Conservation (phyloP, 306 rosid species). For the Cucurbita pepo region DNA sequence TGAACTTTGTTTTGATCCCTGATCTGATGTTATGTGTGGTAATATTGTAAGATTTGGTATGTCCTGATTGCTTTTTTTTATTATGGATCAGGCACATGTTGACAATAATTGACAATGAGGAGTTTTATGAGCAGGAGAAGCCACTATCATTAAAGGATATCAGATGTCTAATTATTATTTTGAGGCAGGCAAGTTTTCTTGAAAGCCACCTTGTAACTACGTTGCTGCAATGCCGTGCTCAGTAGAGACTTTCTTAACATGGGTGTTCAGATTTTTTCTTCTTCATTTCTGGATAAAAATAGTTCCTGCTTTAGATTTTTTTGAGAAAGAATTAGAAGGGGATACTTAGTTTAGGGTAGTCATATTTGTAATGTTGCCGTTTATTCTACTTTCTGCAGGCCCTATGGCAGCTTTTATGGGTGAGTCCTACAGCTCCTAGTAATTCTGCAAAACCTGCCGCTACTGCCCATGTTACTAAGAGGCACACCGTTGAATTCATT, state of each 20-base stretch:
- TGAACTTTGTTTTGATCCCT: background rate
- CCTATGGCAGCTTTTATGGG: slow-evolving; percentile 93
- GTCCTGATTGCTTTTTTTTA: slow-evolving; percentile 6
- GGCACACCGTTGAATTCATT: slow-evolving; percentile 47
- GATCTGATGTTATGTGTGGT: background rate
- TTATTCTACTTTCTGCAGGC: slow-evolving; percentile 46
- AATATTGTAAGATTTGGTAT: slow-evolving; percentile 8
- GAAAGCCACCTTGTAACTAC: slow-evolving; percentile 11
- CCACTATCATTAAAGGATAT: slow-evolving; percentile 80
- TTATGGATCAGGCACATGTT: slow-evolving; percentile 77
- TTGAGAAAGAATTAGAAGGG: background rate
- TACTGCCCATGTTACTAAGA: slow-evolving; percentile 30
- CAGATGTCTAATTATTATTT: slow-evolving; percentile 56
- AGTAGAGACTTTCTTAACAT: background rate
- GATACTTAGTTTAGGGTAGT: background rate
- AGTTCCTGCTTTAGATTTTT: background rate
- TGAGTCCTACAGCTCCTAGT: slow-evolving; percentile 44
- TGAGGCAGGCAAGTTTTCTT: slow-evolving; percentile 61
- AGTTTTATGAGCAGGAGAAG: slow-evolving; percentile 93
- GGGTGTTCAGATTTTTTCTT: background rate
- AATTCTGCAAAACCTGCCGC: slow-evolving; percentile 29
- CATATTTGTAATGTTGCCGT: background rate
- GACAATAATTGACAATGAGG: slow-evolving; percentile 83
- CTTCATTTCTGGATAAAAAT: background rate
- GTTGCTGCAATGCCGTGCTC: background rate